Percentiles rank a stretch among this genome's conserved stretches.
Conservation (phyloP, 768 basidiomycete species). For the Leccinellum albellum region DNA sequence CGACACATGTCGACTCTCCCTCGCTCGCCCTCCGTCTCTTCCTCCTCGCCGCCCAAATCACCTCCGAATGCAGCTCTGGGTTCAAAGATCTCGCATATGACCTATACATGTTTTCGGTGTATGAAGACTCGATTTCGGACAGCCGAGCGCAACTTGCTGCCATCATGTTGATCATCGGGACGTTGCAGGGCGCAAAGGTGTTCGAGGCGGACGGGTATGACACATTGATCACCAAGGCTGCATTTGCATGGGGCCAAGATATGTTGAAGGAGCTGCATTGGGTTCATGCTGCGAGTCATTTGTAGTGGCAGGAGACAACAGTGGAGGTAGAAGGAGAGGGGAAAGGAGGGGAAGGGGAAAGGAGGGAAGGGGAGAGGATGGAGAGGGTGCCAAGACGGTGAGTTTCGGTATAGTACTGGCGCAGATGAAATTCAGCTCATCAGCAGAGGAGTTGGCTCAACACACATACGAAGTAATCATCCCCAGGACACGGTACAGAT, state of each 20-base stretch:
- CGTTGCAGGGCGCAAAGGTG: conserved; percentile 83
- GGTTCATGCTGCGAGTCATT: no score
- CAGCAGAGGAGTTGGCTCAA: no score
- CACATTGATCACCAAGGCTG: conserved; percentile 96
- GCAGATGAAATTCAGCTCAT: no score
- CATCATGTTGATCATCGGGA: conserved; percentile 91
- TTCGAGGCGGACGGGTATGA: conserved; percentile 96
- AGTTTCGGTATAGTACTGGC: no score
- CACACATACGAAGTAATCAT: no score
- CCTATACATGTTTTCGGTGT: conserved; percentile 95
- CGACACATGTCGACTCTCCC: conserved; percentile 92
- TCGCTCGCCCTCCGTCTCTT: conserved; percentile 93
- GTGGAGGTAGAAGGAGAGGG: no score
- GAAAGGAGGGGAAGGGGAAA: no score
- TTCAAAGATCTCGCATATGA: conserved; percentile 97
- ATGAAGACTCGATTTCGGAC: conserved; percentile 96
- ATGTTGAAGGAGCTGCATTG: conserved; percentile 98
- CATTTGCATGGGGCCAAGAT: conserved; percentile 81
- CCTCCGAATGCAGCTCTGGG: no score
- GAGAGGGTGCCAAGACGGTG: no score
- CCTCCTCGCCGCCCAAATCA: conserved; percentile 92
- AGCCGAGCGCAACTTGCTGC: conserved; percentile 93
- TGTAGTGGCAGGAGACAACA: no score
- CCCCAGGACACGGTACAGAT: no score
- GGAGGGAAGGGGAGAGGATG: no score